These are phyloP conservation scores for Glycine latifolia DNA, from an alignment of 306 rosid species.

Conservation along the genomic window DNA sequence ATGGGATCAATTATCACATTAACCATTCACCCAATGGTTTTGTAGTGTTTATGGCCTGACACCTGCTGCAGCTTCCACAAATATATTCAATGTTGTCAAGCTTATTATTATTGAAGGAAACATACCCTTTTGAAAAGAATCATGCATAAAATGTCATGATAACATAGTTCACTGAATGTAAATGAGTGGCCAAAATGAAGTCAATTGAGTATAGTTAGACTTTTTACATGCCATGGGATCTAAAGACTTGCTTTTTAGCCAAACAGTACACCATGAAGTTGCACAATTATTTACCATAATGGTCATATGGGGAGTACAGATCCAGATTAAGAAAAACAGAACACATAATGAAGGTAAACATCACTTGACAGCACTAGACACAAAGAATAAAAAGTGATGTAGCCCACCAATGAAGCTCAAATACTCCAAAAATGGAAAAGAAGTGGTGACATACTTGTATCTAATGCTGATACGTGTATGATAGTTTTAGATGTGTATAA, in stretches of 20 bases:
- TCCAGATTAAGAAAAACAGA: no score
- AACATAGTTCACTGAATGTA: slow-evolving; percentile 12
- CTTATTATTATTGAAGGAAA: background rate
- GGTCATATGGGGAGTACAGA: background rate
- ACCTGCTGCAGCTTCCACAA: background rate
- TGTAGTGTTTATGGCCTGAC: background rate
- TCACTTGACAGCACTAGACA: background rate
- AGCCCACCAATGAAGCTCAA: background rate
- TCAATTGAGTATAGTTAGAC: background rate
- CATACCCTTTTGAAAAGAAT: background rate
- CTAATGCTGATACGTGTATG: background rate
- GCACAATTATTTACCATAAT: background rate
- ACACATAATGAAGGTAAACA: background rate
- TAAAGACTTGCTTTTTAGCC: background rate
- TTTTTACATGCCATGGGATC: background rate
- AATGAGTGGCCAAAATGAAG: background rate
- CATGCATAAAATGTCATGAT: background rate
- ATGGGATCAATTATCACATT: background rate
- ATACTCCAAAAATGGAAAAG: background rate
- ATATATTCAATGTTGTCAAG: background rate
- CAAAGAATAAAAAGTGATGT: background rate
- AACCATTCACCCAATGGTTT: background rate
- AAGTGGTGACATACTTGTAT: background rate
- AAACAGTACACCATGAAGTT: background rate
- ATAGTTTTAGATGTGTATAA: background rate